A percentile compares a stretch with the other conserved stretches of the same genome.
These are phyloP conservation scores for Boletus fagicola DNA, from an alignment of 768 basidiomycete species.

Conservation along the genomic window DNA sequence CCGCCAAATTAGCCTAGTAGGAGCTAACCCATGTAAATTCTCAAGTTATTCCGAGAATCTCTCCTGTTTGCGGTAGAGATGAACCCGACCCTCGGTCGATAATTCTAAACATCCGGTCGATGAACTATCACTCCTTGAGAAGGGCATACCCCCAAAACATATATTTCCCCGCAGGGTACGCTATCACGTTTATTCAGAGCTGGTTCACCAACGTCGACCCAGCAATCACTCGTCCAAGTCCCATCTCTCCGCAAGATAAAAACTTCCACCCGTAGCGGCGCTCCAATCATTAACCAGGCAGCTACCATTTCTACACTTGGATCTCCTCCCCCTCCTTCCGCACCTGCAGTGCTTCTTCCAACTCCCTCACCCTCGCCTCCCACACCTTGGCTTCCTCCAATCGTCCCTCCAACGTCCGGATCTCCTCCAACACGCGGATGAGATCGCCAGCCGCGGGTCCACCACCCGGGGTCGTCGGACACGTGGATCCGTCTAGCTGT, in stretches of 20 bases:
- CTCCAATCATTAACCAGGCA: background rate
- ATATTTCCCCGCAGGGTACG: too few relatives aligned
- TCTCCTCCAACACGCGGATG: conserved; percentile 29
- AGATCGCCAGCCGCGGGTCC: conserved; percentile 17
- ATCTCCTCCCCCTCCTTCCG: background rate
- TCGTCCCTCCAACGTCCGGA: conserved; percentile 21
- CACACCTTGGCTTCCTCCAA: conserved; percentile 27
- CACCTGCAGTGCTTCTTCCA: conserved; percentile 28
- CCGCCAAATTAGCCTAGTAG: background rate
- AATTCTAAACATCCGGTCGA: background rate
- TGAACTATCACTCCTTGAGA: too few relatives aligned
- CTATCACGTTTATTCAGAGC: background rate
- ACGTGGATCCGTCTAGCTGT: background rate
- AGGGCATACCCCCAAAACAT: too few relatives aligned
- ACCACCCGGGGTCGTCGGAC: background rate
- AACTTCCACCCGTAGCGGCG: too few relatives aligned
- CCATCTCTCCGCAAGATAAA: background rate
- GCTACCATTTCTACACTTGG: too few relatives aligned
- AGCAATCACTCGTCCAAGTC: background rate
- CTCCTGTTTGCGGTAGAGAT: background rate
- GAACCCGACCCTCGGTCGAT: background rate
- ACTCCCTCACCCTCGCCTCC: conserved; percentile 28
- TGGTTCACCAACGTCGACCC: background rate
- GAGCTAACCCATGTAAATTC: background rate
- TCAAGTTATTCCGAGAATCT: background rate